Conservation (phyloP, 2,329 filamentous ascomycete genomes). For the Fusarium subtropicale region DNA sequence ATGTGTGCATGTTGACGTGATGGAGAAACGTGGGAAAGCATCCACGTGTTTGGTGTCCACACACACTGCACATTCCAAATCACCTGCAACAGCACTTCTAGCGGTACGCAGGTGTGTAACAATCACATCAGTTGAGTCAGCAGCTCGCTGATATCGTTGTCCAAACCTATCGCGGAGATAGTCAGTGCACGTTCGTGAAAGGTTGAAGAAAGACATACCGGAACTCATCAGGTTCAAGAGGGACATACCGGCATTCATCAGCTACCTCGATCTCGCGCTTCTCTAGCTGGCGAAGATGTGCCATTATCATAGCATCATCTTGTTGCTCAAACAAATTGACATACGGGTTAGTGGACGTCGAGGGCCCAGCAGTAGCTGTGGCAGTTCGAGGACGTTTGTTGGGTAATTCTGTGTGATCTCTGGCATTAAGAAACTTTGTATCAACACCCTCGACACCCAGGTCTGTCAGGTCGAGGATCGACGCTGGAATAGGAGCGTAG, state of each 20-base stretch:
- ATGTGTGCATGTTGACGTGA: conserved; percentile 52
- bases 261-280: conserved; percentile 41
- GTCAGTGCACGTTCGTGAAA: conserved; percentile 21
- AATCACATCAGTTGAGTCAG: conserved; percentile 44
- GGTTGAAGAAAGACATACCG: conserved; percentile 37
- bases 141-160: conserved; percentile 50
- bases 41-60: conserved; percentile 47
- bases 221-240: conserved; percentile 45
- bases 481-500: conserved; percentile 39
- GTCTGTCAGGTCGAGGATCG: conserved; percentile 34
- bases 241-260: conserved; percentile 51
- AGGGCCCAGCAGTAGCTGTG: conserved; percentile 8
- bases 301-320: conserved; percentile 48
- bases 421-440: conserved; percentile 1
- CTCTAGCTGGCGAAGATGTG: conserved; percentile 48
- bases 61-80: conserved; percentile 54
- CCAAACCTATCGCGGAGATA: conserved; percentile 45
- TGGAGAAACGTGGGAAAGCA: conserved; percentile 50
- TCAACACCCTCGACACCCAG: conserved; percentile 17
- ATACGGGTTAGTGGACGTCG: conserved; percentile 48
- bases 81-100: conserved; percentile 36
- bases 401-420: background rate
- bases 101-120: conserved; percentile 49
- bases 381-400: background rate
- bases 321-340: conserved; percentile 48